Evolutionary conservation across 441 rosid species (phyloP).

Genomic region (California macrophylla): DNA sequence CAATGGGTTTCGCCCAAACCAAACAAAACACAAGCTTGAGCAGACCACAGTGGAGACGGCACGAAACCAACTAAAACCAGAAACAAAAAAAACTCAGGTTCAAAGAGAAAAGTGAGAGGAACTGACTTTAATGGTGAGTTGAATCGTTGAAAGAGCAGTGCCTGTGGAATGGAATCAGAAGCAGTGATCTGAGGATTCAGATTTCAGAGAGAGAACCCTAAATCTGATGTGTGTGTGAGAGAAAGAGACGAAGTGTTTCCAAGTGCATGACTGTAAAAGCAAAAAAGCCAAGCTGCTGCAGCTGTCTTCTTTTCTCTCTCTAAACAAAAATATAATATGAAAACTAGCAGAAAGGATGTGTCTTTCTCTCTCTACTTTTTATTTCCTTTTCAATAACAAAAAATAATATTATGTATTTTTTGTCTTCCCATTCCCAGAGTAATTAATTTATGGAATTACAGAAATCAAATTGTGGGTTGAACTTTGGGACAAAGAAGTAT

Average conservation of each 20-base stretch:
- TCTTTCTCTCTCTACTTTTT: background rate
- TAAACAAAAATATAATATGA: background rate
- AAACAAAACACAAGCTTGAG: conserved; percentile 18
- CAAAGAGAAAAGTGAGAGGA: conserved; percentile 2
- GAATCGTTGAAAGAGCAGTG: conserved; percentile 2
- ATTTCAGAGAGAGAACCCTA: conserved; percentile 20
- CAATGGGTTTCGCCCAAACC: conserved; percentile 24
- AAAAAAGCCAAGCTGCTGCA: conserved; percentile 14
- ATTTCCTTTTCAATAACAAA: too few species aligned
- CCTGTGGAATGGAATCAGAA: conserved; percentile 20
- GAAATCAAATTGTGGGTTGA: too few species aligned
- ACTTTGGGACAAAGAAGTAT: too few species aligned
- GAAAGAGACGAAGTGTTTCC: conserved; percentile 13
- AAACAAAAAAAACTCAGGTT: background rate
- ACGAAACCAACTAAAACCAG: conserved; percentile 8
- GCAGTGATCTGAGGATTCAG: conserved; percentile 20
- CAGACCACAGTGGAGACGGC: background rate
- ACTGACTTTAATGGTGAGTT: conserved; percentile 29
- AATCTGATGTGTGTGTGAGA: conserved; percentile 8
- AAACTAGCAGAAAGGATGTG: background rate
- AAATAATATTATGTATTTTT: too few species aligned
- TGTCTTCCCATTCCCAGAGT: too few species aligned
- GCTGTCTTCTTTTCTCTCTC: background rate
- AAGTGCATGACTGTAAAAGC: conserved; percentile 52
- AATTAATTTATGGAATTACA: too few species aligned